Conservation (phyloP, 108 stramenopile genomes). For the Chaetoceros tenuissimus region DNA sequence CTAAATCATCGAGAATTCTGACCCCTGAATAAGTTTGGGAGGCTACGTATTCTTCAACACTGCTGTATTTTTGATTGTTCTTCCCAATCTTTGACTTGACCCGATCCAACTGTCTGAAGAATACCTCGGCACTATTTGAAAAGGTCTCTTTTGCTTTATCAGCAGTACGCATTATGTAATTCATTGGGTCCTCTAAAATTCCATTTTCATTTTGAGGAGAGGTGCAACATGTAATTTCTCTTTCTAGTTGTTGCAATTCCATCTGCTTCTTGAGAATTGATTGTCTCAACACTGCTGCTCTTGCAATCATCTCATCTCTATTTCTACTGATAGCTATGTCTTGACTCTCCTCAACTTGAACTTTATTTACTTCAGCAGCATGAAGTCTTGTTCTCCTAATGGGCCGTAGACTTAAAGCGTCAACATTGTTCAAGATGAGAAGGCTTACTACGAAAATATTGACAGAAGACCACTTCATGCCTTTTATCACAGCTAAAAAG, state of each 20-base stretch:
- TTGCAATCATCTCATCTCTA: conserved; percentile 37
- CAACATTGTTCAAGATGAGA: too few species aligned
- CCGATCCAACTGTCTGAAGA: conserved; percentile 43
- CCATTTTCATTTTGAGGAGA: conserved; percentile 19
- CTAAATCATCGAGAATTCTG: conserved; percentile 34
- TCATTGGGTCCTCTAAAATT: conserved; percentile 18
- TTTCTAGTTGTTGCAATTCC: conserved; percentile 46
- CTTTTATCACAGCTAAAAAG: too few species aligned
- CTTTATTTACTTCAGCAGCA: too few species aligned
- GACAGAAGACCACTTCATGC: too few species aligned
- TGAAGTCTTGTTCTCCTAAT: too few species aligned
- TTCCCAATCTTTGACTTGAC: conserved; percentile 29
- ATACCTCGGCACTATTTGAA: conserved; percentile 26
- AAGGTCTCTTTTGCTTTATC: conserved; percentile 32
- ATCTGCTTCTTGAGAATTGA: conserved; percentile 43
- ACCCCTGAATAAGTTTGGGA: conserved; percentile 37
- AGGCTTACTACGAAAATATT: too few species aligned
- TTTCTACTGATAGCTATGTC: too few species aligned
- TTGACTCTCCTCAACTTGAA: too few species aligned
- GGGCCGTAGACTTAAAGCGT: too few species aligned
- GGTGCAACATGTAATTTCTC: conserved; percentile 36
- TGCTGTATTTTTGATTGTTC: conserved; percentile 36
- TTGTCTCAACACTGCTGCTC: conserved; percentile 43
- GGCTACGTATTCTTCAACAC: conserved; percentile 37
- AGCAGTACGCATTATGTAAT: conserved; percentile 12